Evolutionary conservation across 371 early-diverging fungal species (phyloP).

Genomic region (Scutellospora calospora): DNA sequence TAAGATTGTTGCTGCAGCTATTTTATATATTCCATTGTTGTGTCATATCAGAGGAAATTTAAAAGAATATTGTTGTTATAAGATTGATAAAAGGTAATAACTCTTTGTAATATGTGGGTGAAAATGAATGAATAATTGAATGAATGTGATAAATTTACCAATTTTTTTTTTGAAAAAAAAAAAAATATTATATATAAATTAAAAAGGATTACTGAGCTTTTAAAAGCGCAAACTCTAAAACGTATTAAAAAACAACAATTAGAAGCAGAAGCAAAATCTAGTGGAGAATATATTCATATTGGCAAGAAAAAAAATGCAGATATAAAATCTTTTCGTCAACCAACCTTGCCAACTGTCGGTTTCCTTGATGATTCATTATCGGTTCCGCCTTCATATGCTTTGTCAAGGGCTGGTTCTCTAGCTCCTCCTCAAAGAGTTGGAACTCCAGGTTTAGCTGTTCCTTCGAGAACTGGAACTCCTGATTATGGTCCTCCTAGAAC

Average conservation of each 20-base stretch:
- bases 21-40: constrained; percentile 83
- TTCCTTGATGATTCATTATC: neutral
- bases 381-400: neutral
- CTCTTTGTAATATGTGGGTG: neutral
- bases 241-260: constrained; percentile 13
- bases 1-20: constrained; percentile 64
- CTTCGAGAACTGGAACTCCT: neutral
- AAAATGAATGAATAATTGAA: neutral
- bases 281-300: neutral
- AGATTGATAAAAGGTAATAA: constrained; percentile 82
- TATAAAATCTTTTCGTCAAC: constrained; percentile 7
- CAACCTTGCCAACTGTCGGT: constrained; percentile 37
- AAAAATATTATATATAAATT: neutral
- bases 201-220: constrained; percentile 38
- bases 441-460: neutral
- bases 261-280: neutral
- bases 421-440: neutral
- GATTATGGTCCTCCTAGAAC: neutral
- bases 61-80: constrained; percentile 92
- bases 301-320: neutral
- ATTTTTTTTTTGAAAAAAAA: neutral
- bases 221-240: constrained; percentile 37
- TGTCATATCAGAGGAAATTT: constrained; percentile 86
- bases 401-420: neutral
- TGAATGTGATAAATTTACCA: neutral